Evolutionary conservation across 176 grass and related monocot genomes (phyloP).

Genomic region (Hyparrhenia diplandra): DNA sequence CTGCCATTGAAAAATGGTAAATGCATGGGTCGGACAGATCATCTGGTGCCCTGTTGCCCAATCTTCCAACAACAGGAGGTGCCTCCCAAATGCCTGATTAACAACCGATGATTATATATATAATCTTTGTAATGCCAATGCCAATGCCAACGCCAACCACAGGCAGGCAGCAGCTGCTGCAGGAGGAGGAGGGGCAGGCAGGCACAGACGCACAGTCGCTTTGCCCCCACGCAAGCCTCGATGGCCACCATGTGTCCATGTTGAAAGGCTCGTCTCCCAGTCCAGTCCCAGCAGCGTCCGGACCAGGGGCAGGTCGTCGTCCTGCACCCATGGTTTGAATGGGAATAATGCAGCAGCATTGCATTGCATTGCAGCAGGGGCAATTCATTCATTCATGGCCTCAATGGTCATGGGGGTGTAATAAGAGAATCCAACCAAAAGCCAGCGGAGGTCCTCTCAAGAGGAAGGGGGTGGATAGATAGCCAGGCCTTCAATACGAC

Average conservation of each 20-base stretch:
- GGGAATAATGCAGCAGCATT: slow-evolving; percentile 31
- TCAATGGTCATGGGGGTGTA: neutral
- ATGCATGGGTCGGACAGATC: neutral
- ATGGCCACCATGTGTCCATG: neutral
- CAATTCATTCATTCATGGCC: slow-evolving; percentile 22
- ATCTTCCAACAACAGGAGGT: slow-evolving; percentile 36
- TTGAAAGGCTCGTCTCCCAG: neutral
- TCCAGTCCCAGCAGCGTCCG: slow-evolving; percentile 13
- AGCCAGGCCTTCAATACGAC: slow-evolving; percentile 42
- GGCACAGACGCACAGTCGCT: neutral
- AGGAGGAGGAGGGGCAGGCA: neutral
- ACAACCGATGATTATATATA: slow-evolving; percentile 8
- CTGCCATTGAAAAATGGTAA: slow-evolving; percentile 21
- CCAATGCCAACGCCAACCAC: neutral
- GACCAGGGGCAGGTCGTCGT: slow-evolving; percentile 29
- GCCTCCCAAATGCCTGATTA: slow-evolving; percentile 35
- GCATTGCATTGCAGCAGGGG: neutral
- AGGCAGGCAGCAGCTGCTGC: neutral
- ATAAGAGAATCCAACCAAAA: slow-evolving; percentile 37
- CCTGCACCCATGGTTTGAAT: slow-evolving; percentile 29
- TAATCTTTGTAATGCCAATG: neutral
- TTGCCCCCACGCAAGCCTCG: slow-evolving; percentile 31
- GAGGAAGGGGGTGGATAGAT: slow-evolving; percentile 5
- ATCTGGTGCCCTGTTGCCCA: slow-evolving; percentile 19
- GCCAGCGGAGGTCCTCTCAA: slow-evolving; percentile 27